Evolutionary conservation across 805 yeast genomes (phyloP).

Genomic region (Suhomyces canberraensis): DNA sequence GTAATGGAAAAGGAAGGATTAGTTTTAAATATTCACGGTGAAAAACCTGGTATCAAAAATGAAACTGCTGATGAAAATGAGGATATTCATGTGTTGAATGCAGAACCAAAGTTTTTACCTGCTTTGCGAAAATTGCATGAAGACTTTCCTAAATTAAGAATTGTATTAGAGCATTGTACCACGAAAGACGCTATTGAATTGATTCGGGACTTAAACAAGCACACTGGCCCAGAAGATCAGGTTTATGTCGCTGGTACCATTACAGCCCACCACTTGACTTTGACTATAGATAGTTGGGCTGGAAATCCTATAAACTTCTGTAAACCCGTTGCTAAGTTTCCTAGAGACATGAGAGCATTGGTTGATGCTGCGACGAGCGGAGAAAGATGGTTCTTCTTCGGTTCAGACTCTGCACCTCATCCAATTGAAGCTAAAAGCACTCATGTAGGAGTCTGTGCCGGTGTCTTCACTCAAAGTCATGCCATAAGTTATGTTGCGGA

Average conservation of each 20-base stretch:
- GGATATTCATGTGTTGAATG: constrained; percentile 86
- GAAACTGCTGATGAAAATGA: constrained; percentile 46
- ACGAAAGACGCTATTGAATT: constrained; percentile 83
- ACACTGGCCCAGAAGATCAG: constrained; percentile 24
- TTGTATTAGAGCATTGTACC: constrained; percentile 93
- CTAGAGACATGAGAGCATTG: constrained; percentile 76
- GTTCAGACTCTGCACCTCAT: constrained; percentile 98
- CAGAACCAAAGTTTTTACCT: constrained; percentile 90
- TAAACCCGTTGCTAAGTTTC: constrained; percentile 96
- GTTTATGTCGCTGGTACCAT: constrained; percentile 84
- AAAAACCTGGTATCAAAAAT: constrained; percentile 63
- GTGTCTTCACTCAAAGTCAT: constrained; percentile 87
- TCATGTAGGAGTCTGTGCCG: constrained; percentile 91
- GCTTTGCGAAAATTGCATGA: constrained; percentile 73
- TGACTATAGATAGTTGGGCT: constrained; percentile 94
- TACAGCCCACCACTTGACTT: constrained; percentile 89
- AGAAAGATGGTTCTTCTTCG: constrained; percentile 89
- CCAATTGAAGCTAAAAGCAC: constrained; percentile 75
- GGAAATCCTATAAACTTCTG: constrained; percentile 94
- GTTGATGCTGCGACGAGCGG: constrained; percentile 89
- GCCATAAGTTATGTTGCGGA: constrained; percentile 84
- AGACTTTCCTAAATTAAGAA: constrained; percentile 83
- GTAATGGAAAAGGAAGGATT: constrained; percentile 79
- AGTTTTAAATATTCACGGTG: constrained; percentile 92
- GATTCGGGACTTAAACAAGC: constrained; percentile 59